These are phyloP conservation scores for Hyaloscypha variabilis DNA, from an alignment of 495 filamentous ascomycete species.

Conservation along the genomic window DNA sequence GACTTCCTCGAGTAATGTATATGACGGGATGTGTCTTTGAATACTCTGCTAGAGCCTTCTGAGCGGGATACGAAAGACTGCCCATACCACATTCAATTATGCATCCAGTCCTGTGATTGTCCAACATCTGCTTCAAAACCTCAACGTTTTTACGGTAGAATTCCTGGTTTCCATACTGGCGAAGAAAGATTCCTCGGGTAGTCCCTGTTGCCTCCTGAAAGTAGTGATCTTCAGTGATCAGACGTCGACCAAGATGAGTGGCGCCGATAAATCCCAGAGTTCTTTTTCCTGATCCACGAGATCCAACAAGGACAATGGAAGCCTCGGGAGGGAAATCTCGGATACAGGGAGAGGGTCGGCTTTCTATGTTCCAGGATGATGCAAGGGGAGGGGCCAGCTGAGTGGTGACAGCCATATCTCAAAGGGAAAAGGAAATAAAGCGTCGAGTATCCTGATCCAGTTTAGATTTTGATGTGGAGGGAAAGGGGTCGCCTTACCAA, in stretches of 20 bases:
- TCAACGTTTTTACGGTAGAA: conserved; percentile 65
- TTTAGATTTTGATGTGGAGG: background rate
- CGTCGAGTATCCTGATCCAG: background rate
- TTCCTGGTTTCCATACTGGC: conserved; percentile 57
- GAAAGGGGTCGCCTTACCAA: too few species aligned
- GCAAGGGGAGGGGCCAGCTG: conserved; percentile 18
- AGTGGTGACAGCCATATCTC: conserved; percentile 25
- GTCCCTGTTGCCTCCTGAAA: conserved; percentile 70
- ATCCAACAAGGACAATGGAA: conserved; percentile 75
- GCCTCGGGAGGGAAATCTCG: conserved; percentile 58
- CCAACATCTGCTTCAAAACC: conserved; percentile 67
- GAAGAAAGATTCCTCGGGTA: conserved; percentile 53
- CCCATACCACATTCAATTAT: conserved; percentile 73
- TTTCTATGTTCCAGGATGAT: conserved; percentile 22
- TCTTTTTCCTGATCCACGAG: conserved; percentile 75
- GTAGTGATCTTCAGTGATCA: conserved; percentile 72
- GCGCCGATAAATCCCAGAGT: conserved; percentile 79
- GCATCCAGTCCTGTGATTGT: conserved; percentile 61
- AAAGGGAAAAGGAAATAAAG: background rate
- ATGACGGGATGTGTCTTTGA: conserved; percentile 71
- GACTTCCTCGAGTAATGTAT: conserved; percentile 70
- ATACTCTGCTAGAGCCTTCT: conserved; percentile 59
- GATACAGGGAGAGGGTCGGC: conserved; percentile 23
- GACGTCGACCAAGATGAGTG: conserved; percentile 65
- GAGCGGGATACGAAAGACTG: conserved; percentile 58